Base-by-base conservation (phyloP, 768 basidiomycete species). In the Lactifluus rugatus region DNA sequence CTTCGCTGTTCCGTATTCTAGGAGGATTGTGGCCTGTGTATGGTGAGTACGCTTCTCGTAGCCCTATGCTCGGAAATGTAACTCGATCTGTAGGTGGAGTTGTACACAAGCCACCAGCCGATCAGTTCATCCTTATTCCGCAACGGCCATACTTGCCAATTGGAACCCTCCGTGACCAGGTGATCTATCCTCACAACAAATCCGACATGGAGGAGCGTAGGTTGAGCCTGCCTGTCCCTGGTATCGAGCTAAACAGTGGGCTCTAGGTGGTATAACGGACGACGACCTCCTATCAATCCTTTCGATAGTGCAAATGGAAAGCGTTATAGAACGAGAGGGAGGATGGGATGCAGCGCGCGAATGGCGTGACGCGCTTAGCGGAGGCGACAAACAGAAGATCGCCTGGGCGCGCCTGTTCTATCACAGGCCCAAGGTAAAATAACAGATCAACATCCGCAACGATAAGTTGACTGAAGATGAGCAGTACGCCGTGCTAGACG, bases 331-430 rank as follows among this genome's bases (percentile, higher is more conserved):
- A 66, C 81, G 93, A 25, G 95, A 98, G 71, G 95, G 95, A n/a
- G 95, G 95, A 13, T 97, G 93, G 93, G 87, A 89, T 66, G 76
- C 78, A 8, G 77, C 80, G n/a, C 79, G 85, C 48, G 95, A 97
- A 67, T 98, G 95, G 95, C 81, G 91, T 62, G 93, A 96, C 69
- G 81, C 89, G 2, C 72, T 98, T 34, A 93, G 89, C 67, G 94
- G 95, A 1, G 94, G 94, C 19, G 95, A 96, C 70, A 92, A 98
- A 70, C 94, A 98, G 72, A 85, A 94, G 73, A 87, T 98, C 57
- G 95, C 95, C 0, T 97, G 95, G 93, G 95, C 93, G 13, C 76
- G 95, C 64, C 70, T 99, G 64, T 99, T 97, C 69, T 99, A 99
- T 70, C 95, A 98, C 68, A 76, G 79, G 57, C 95, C 95, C 10